A percentile compares a stretch with the other conserved stretches of the same genome.
phyloP scores from a whole-genome alignment of 345 rosid species.

The Bruguiera gymnorhiza region DNA sequence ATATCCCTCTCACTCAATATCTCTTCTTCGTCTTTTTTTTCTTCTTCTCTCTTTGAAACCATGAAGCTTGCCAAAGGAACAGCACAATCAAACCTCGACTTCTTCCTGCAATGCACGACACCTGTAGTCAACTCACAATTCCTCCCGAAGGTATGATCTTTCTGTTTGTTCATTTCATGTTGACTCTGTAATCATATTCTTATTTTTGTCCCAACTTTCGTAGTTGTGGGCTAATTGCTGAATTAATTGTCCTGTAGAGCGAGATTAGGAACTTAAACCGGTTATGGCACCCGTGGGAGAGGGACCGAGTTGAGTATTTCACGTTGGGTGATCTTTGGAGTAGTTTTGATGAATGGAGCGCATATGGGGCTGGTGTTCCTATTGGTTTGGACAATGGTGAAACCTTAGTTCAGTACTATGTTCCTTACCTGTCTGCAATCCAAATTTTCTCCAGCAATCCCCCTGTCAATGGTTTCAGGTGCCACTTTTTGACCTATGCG shows the following conservation, averaged over 20 bases:
- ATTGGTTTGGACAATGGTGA: slow-evolving; percentile 58
- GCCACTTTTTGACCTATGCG: not conserved
- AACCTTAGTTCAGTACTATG: slow-evolving; percentile 90
- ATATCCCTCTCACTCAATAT: slow-evolving; percentile 20
- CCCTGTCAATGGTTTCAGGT: slow-evolving; percentile 69
- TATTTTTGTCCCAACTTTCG: not conserved
- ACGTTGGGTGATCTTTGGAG: slow-evolving; percentile 82
- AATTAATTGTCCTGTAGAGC: slow-evolving; percentile 39
- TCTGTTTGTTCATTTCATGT: not conserved
- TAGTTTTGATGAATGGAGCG: slow-evolving; percentile 97
- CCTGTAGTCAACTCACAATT: slow-evolving; percentile 75
- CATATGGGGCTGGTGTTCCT: slow-evolving; percentile 98
- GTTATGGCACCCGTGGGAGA: slow-evolving; percentile 92
- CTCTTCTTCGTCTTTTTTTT: not conserved
- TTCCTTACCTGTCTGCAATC: slow-evolving; percentile 94
- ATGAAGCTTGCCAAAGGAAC: slow-evolving; percentile 67
- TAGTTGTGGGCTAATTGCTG: not conserved
- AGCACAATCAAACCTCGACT: slow-evolving; percentile 73
- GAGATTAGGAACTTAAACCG: slow-evolving; percentile 81
- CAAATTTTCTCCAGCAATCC: slow-evolving; percentile 87
- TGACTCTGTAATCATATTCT: not conserved
- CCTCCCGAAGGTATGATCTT: slow-evolving; percentile 67
- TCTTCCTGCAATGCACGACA: slow-evolving; percentile 78
- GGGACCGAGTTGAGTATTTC: slow-evolving; percentile 82
- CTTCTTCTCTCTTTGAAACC: slow-evolving; percentile 20